phyloP scores from a whole-genome alignment of 495 filamentous ascomycete genomes.

The Penicillium paxilli region DNA sequence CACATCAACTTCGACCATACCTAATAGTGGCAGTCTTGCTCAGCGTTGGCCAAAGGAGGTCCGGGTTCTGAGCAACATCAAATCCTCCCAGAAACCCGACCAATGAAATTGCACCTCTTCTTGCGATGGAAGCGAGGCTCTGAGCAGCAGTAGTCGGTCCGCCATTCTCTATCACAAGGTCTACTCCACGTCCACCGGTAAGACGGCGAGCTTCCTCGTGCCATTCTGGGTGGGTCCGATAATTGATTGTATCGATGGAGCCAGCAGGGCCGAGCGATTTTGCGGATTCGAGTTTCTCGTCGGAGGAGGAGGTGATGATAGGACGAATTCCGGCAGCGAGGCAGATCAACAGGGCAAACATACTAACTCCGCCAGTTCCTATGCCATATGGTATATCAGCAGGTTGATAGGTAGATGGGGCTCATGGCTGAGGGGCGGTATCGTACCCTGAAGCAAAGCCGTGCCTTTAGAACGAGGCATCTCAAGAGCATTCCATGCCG shows the following conservation, averaged over 20 bases:
- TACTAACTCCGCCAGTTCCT: constrained; percentile 28
- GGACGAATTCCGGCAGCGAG: constrained; percentile 5
- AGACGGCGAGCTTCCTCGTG: constrained; percentile 7
- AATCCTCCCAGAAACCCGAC: constrained; percentile 8
- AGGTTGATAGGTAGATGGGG: not conserved
- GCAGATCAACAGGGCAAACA: constrained; percentile 21
- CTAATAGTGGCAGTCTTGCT: not conserved
- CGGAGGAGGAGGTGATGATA: constrained; percentile 43
- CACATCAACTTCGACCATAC: not conserved
- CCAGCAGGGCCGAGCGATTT: constrained; percentile 13
- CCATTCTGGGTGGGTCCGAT: not conserved
- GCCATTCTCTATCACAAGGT: constrained; percentile 17
- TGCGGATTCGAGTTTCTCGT: constrained; percentile 24
- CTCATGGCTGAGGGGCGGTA: not conserved
- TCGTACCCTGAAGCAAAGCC: constrained; percentile 4
- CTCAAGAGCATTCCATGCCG: constrained; percentile 25
- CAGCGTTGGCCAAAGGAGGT: not conserved
- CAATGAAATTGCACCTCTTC: constrained; percentile 3
- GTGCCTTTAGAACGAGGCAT: constrained; percentile 1
- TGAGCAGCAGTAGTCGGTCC: not conserved
- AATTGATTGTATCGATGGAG: constrained; percentile 4
- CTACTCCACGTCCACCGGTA: constrained; percentile 31
- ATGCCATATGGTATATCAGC: not conserved
- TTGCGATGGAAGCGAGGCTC: not conserved
- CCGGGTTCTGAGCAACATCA: not conserved